A percentile compares a stretch with the other conserved stretches of the same genome.
Evolutionary conservation across 2,329 filamentous ascomycete species (phyloP).

Genomic region (Scytalidium sp.): DNA sequence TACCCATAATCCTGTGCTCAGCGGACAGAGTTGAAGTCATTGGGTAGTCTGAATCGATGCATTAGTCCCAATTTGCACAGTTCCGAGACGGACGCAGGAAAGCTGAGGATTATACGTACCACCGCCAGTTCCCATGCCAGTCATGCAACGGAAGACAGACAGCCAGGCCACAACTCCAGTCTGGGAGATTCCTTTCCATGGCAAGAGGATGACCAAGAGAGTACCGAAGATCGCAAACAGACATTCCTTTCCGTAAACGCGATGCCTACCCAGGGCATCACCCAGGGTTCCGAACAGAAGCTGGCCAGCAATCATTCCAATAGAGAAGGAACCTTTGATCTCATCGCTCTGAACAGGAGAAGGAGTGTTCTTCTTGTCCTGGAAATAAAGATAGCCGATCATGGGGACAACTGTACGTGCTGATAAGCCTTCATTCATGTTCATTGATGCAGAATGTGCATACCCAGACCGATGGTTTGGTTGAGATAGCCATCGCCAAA

Average conservation of each 20-base stretch:
- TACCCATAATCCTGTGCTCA: background rate
- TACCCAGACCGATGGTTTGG: conserved; percentile 24
- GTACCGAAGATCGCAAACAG: conserved; percentile 23
- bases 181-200: conserved; percentile 15
- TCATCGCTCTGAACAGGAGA: conserved; percentile 15
- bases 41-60: background rate
- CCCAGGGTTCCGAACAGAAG: conserved; percentile 23
- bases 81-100: background rate
- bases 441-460: background rate
- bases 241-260: conserved; percentile 24
- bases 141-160: conserved; percentile 20
- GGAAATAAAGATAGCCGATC: conserved; percentile 23
- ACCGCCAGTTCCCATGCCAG: conserved; percentile 21
- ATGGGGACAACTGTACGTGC: conserved; percentile 20
- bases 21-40: background rate
- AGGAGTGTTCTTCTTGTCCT: conserved; percentile 10
- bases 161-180: conserved; percentile 13
- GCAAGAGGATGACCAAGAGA: conserved; percentile 20
- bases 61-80: background rate
- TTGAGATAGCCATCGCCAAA: conserved; percentile 27
- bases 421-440: background rate
- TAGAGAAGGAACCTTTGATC: conserved; percentile 19
- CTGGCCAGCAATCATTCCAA: conserved; percentile 26
- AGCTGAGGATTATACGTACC: conserved; percentile 11
- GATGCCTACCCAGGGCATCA: conserved; percentile 23